A percentile compares a stretch with the other conserved stretches of the same genome.
These are phyloP conservation scores for Zasmidium cellare DNA, from an alignment of 2,329 filamentous ascomycete genomes.

Conservation along the genomic window DNA sequence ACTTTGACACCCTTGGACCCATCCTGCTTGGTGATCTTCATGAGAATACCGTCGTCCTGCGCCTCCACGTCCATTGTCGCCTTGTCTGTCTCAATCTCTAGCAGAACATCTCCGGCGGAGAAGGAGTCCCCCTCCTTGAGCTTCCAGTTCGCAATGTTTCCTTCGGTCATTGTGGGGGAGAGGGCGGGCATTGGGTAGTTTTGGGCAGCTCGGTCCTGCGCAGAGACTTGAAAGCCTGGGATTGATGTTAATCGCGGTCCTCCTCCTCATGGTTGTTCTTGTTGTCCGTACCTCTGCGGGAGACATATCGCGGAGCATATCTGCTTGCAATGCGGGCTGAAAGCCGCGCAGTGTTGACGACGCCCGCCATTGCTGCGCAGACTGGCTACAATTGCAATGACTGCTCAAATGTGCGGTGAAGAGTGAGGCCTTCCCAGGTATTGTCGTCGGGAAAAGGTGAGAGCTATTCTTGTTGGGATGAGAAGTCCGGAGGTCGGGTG, in stretches of 20 bases:
- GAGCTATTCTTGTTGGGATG: constrained; percentile 22
- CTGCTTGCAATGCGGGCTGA: constrained; percentile 30
- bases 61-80: constrained; percentile 94
- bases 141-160: constrained; percentile 82
- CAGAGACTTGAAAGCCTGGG: constrained; percentile 28
- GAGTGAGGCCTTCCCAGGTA: no score
- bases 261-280: not conserved
- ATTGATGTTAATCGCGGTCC: constrained; percentile 8
- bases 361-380: constrained; percentile 29
- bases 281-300: constrained; percentile 27
- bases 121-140: constrained; percentile 86
- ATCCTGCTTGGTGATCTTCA: constrained; percentile 76
- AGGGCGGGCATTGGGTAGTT: constrained; percentile 91
- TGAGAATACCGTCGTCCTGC: constrained; percentile 81
- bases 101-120: constrained; percentile 77
- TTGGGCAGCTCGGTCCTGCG: constrained; percentile 63
- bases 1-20: constrained; percentile 77
- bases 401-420: constrained; percentile 1
- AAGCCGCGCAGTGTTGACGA: constrained; percentile 29
- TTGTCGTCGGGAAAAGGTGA: constrained; percentile 8
- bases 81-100: constrained; percentile 94
- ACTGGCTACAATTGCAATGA: not conserved
- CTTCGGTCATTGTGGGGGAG: constrained; percentile 91
- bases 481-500: not conserved
- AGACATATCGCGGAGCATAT: constrained; percentile 25